These are phyloP conservation scores for Fusarium pilosicola DNA, from an alignment of 2,329 filamentous ascomycete genomes.

Conservation along the genomic window DNA sequence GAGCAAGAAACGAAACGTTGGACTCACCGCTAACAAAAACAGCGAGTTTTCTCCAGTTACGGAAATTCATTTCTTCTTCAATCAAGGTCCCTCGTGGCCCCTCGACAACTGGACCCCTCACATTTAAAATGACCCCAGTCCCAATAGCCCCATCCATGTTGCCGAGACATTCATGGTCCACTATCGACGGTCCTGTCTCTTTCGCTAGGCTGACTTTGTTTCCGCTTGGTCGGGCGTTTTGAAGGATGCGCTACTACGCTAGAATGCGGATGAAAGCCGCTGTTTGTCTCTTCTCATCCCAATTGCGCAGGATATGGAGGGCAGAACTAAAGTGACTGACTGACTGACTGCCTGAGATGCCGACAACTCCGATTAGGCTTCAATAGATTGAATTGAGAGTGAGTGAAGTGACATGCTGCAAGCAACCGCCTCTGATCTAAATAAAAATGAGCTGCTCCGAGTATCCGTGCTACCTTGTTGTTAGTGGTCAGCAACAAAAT, in stretches of 20 bases:
- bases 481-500: not conserved
- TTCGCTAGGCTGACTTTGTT: constrained; percentile 25
- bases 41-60: not conserved
- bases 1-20: constrained; percentile 8
- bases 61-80: constrained; percentile 4
- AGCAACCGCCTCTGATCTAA: not conserved
- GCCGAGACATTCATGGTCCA: constrained; percentile 22
- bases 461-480: not conserved
- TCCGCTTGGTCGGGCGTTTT: constrained; percentile 20
- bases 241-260: constrained; percentile 22
- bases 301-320: not conserved
- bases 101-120: constrained; percentile 11
- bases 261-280: constrained; percentile 11
- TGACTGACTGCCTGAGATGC: not conserved
- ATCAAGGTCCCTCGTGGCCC: not conserved
- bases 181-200: constrained; percentile 12
- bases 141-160: constrained; percentile 19
- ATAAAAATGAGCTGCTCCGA: constrained; percentile 1
- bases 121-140: not conserved
- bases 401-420: not conserved
- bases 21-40: constrained; percentile 9
- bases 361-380: constrained; percentile 1
- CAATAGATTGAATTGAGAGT: not conserved
- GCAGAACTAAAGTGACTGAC: not conserved
- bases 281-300: not conserved